These are phyloP conservation scores for Hygrocybe punicea DNA, from an alignment of 768 basidiomycete genomes.

Conservation along the genomic window DNA sequence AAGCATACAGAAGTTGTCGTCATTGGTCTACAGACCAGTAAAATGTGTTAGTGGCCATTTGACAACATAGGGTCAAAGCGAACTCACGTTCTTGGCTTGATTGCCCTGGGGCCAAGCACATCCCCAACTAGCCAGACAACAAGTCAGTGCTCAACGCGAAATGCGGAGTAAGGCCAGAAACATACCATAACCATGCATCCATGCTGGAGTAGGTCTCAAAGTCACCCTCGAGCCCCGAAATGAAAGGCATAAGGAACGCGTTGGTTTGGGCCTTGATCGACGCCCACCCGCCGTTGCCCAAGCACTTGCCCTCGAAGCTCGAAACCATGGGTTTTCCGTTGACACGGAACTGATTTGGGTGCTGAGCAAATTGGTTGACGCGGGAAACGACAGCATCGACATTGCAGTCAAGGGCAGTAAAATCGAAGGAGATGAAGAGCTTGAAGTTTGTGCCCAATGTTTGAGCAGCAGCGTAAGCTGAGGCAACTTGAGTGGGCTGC, in stretches of 20 bases:
- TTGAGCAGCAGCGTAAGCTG: constrained; percentile 51
- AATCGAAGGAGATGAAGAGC: constrained; percentile 57
- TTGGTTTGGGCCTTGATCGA: constrained; percentile 45
- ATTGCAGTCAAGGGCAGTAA: constrained; percentile 49
- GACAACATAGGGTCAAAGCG: background rate
- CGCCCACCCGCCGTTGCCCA: constrained; percentile 52
- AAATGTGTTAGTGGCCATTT: background rate
- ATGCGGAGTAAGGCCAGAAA: background rate
- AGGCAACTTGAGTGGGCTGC: constrained; percentile 45
- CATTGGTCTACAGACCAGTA: constrained; percentile 33
- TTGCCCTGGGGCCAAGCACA: constrained; percentile 59
- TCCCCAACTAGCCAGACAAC: constrained; percentile 45
- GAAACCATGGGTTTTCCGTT: constrained; percentile 55
- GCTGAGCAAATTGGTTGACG: constrained; percentile 45
- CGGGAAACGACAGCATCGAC: constrained; percentile 41
- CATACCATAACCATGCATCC: constrained; percentile 50
- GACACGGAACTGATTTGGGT: constrained; percentile 55
- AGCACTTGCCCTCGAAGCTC: constrained; percentile 58
- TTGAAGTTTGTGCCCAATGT: constrained; percentile 44
- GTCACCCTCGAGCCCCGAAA: constrained; percentile 51
- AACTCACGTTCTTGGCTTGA: constrained; percentile 40
- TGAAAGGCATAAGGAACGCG: constrained; percentile 51
- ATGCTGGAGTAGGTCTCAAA: constrained; percentile 45
- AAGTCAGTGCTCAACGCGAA: background rate
- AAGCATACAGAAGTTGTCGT: constrained; percentile 47